A percentile compares a stretch with the other conserved stretches of the same genome.
phyloP scores from a whole-genome alignment of 805 yeast species.

The Wickerhamiella kurtzmanii region DNA sequence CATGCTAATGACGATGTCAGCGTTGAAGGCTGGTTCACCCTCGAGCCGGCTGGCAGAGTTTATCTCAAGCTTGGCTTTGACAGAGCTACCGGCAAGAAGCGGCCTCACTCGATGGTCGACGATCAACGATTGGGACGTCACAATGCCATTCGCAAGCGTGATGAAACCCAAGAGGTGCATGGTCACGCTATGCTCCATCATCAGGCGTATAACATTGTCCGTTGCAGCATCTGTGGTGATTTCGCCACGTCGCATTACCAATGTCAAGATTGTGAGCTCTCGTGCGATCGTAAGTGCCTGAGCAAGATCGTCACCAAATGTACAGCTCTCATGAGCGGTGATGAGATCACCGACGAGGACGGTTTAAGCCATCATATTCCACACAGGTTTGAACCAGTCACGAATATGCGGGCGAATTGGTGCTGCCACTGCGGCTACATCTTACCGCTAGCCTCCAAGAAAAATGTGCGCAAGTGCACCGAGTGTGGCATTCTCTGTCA shows the following conservation, averaged over 20 bases:
- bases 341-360: conserved; percentile 46
- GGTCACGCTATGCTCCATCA: conserved; percentile 96
- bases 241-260: conserved; percentile 71
- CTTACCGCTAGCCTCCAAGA: conserved; percentile 77
- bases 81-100: conserved; percentile 35
- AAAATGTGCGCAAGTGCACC: conserved; percentile 80
- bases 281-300: conserved; percentile 69
- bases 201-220: conserved; percentile 81
- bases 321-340: conserved; percentile 44
- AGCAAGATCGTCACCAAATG: conserved; percentile 70
- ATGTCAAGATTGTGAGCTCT: conserved; percentile 65
- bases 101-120: conserved; percentile 20
- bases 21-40: conserved; percentile 71
- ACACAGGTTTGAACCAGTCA: conserved; percentile 83
- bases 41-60: conserved; percentile 92
- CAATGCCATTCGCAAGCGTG: conserved; percentile 92
- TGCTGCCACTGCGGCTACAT: conserved; percentile 98
- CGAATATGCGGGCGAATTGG: conserved; percentile 96
- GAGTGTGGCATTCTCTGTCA: conserved; percentile 92
- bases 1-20: conserved; percentile 2
- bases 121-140: conserved; percentile 72
- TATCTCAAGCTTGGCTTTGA: conserved; percentile 65
- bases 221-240: conserved; percentile 95
- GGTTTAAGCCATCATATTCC: conserved; percentile 94
- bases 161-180: conserved; percentile 73